Percentiles rank a stretch among this genome's conserved stretches.
Conservation (phyloP, 2,329 filamentous ascomycete species). For the Claviceps africana region DNA sequence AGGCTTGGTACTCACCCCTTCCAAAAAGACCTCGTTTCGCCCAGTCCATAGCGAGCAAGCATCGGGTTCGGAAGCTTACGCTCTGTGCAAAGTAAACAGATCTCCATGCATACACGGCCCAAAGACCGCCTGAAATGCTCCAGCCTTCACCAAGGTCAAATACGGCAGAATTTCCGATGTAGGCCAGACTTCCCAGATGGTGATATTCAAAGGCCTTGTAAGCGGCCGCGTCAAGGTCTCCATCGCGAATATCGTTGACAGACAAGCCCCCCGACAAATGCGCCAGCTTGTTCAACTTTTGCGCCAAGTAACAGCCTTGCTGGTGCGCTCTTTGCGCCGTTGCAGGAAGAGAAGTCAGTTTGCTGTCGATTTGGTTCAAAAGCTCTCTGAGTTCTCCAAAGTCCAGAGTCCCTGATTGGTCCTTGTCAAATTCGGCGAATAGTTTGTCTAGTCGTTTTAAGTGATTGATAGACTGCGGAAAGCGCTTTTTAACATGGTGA, state of each 20-base stretch:
- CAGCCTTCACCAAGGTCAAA: conserved; percentile 75
- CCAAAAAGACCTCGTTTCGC: conserved; percentile 92
- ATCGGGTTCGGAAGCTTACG: conserved; percentile 78
- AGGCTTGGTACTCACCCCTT: conserved; percentile 51
- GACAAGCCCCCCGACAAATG: conserved; percentile 59
- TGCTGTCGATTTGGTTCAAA: conserved; percentile 81
- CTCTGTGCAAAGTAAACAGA: conserved; percentile 96
- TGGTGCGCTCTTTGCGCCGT: conserved; percentile 95
- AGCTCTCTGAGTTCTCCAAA: conserved; percentile 85
- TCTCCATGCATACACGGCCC: conserved; percentile 93
- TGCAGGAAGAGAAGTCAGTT: conserved; percentile 84
- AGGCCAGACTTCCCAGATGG: conserved; percentile 83
- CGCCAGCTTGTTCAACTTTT: conserved; percentile 87
- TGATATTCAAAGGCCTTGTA: conserved; percentile 93
- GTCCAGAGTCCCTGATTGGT: conserved; percentile 84
- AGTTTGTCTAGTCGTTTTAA: conserved; percentile 80
- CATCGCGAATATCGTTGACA: conserved; percentile 71
- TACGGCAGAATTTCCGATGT: conserved; percentile 90
- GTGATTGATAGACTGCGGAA: conserved; percentile 80
- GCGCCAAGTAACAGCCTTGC: conserved; percentile 82
- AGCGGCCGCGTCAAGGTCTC: conserved; percentile 79
- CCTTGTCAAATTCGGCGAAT: conserved; percentile 83
- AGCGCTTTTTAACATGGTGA: conserved; percentile 68
- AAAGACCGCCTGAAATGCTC: conserved; percentile 66
- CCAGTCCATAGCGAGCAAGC: conserved; percentile 95